Evolutionary conservation across 2,329 filamentous ascomycete species (phyloP), one percentile per base, ranked within the genome.

Genomic region (Sporothrix humicola): DNA sequence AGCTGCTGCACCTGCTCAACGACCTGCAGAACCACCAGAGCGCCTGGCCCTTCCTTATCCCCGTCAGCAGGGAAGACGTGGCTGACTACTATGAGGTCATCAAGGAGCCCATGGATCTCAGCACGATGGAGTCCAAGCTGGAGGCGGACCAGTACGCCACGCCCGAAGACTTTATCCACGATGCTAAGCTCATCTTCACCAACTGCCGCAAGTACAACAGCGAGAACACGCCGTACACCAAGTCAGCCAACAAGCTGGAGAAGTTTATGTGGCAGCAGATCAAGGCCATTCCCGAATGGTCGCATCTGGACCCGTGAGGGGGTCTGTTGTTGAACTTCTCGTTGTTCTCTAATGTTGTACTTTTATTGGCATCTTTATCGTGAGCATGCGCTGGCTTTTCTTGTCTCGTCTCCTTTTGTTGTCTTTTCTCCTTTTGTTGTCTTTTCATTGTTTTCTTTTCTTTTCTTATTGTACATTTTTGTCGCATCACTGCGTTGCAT

Each of bases 31-130:
- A 98, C 81, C 94, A 97, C 83, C 91, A 91, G 77, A 92, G 93
- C 8, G 93, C 94, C 0, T 99, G 96, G 96, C 96, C 96, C 0
- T 99, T 99, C 85, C 88, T 96, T 46, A 89, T 94, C 37, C 95
- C 96, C 0, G 96, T 99, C 77, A 98, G 97, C 81, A 91, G 92
- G 77, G 96, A 99, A 79, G 96, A 98, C 77, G 96, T 99, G 0
- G 91, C 94, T n/a, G 96, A 99, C 81, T 99, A 99, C 84, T 98
- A 98, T 85, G 94, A 97, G 74, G 95, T 98, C 75, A 99, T 99
- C 85, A 95, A 95, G 80, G 93, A 97, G 81, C 96, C 96, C 50
- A 99, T 99, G 96, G 96, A 98, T 80, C 86, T 98, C 66, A 91
- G 89, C 66, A 98, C 95, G 23, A 98, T 99, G 95, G 96, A 98